Evolutionary conservation across 1,139 yeast genomes (phyloP).

Genomic region (Suhomyces kunorum): DNA sequence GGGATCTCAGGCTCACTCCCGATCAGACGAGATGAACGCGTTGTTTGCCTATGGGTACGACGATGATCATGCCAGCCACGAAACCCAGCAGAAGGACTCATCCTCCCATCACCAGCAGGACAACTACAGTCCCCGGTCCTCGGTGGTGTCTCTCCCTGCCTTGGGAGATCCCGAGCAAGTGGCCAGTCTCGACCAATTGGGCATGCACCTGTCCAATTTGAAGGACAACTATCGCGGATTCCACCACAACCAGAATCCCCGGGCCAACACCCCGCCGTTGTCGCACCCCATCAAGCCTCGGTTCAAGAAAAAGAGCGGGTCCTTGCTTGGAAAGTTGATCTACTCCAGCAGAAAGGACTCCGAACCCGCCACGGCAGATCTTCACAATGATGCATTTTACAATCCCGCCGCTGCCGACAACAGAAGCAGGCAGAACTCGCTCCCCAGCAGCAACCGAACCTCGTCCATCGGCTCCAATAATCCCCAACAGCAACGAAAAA

Average conservation of each 20-base stretch:
- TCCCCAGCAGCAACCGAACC: conserved; percentile 12
- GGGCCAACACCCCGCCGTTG: conserved; percentile 49
- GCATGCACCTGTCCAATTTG: conserved; percentile 10
- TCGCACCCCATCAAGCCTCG: conserved; percentile 53
- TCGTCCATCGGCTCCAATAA: conserved; percentile 13
- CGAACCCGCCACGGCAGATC: conserved; percentile 16
- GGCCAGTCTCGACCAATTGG: neutral
- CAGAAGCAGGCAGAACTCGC: conserved; percentile 17
- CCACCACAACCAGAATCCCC: conserved; percentile 42
- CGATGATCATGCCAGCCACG: conserved; percentile 7
- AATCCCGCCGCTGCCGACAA: conserved; percentile 1
- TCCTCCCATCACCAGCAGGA: conserved; percentile 11
- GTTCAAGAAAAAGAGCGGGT: conserved; percentile 44
- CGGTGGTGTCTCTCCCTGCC: conserved; percentile 18
- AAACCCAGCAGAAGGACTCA: conserved; percentile 1
- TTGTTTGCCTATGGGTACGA: conserved; percentile 16
- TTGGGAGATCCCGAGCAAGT: conserved; percentile 7
- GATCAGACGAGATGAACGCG: conserved; percentile 10
- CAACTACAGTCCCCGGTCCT: conserved; percentile 22
- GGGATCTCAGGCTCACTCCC: conserved; percentile 1
- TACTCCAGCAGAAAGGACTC: conserved; percentile 44
- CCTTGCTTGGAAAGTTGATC: conserved; percentile 51
- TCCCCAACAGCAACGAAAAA: conserved; percentile 17
- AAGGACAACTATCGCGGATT: conserved; percentile 50
- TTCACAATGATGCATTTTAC: conserved; percentile 6